These are phyloP conservation scores for Moniliella sp. DNA, from an alignment of 1,284 basidiomycete species.

Conservation along the genomic window DNA sequence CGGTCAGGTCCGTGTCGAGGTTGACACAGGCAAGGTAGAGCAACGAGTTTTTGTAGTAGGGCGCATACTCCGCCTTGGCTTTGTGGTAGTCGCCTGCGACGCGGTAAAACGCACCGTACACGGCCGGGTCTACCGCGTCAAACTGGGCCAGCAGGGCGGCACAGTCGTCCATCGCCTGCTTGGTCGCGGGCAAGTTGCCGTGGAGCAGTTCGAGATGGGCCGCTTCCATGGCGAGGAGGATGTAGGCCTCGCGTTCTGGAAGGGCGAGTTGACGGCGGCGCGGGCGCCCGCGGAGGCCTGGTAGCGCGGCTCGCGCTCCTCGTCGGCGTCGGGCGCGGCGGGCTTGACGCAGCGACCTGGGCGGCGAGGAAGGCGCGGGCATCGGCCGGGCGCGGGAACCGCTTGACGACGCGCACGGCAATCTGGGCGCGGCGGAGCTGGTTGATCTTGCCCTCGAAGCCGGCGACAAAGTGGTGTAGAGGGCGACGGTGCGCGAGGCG, in stretches of 20 bases:
- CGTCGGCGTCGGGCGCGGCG: no score
- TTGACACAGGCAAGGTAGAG: conserved; percentile 80
- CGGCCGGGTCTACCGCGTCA: conserved; percentile 65
- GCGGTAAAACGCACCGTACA: conserved; percentile 81
- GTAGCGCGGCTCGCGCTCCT: no score
- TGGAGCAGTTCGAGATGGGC: conserved; percentile 73
- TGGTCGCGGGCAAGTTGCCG: conserved; percentile 67
- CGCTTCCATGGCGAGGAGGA: conserved; percentile 64
- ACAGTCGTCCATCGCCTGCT: conserved; percentile 68
- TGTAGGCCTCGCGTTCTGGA: conserved; percentile 46
- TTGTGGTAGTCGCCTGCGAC: conserved; percentile 91
- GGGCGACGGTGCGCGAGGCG: conserved; percentile 48
- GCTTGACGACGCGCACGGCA: conserved; percentile 65
- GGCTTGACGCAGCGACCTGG: no score
- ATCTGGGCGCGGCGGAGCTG: conserved; percentile 72
- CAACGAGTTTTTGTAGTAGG: conserved; percentile 89
- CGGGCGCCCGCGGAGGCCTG: neutral
- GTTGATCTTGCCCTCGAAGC: conserved; percentile 62
- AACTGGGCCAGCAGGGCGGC: conserved; percentile 57
- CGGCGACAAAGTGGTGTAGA: conserved; percentile 60
- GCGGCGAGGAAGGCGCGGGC: no score
- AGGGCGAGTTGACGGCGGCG: neutral
- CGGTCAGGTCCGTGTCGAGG: conserved; percentile 53
- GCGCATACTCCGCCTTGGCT: conserved; percentile 73
- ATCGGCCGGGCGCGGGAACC: no score